Evolutionary conservation across 257 asterid genomes (phyloP).

Genomic region (Asclepias syriaca): DNA sequence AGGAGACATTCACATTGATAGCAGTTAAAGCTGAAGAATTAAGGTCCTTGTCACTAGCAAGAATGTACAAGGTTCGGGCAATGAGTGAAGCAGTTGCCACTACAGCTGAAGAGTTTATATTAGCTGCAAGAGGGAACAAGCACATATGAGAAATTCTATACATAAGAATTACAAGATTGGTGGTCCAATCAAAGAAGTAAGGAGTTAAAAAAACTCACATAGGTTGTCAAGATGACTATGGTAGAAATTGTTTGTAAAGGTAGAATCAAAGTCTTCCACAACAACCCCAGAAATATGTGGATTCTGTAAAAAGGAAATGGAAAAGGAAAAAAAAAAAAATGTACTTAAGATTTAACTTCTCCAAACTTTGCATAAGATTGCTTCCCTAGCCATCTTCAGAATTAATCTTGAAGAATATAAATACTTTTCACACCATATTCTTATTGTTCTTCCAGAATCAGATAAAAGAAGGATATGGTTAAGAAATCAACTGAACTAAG

Average conservation of each 20-base stretch:
- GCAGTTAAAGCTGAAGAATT: slow-evolving; percentile 34
- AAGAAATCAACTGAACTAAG: not conserved
- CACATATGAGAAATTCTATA: not conserved
- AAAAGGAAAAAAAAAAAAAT: slow-evolving; percentile 1
- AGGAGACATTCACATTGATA: slow-evolving; percentile 58
- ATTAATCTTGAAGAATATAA: not conserved
- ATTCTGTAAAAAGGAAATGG: slow-evolving; percentile 45
- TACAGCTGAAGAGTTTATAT: slow-evolving; percentile 72
- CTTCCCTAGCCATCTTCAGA: not conserved
- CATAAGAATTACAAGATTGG: not conserved
- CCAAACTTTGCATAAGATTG: not conserved
- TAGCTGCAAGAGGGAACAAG: slow-evolving; percentile 47
- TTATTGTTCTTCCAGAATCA: not conserved
- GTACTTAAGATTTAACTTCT: not conserved
- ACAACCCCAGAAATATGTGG: slow-evolving; percentile 77
- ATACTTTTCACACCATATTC: not conserved
- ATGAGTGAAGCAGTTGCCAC: slow-evolving; percentile 86
- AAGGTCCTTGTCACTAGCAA: slow-evolving; percentile 54
- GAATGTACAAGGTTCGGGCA: slow-evolving; percentile 79
- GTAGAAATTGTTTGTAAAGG: slow-evolving; percentile 78
- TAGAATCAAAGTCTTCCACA: slow-evolving; percentile 85
- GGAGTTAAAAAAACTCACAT: slow-evolving; percentile 49
- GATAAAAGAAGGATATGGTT: not conserved
- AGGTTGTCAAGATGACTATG: slow-evolving; percentile 93
- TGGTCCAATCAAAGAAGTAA: slow-evolving; percentile 11